Percentiles rank a stretch among this genome's conserved stretches.
Evolutionary conservation across 2,329 filamentous ascomycete genomes (phyloP).

Genomic region (Mycosphaerella sp.): DNA sequence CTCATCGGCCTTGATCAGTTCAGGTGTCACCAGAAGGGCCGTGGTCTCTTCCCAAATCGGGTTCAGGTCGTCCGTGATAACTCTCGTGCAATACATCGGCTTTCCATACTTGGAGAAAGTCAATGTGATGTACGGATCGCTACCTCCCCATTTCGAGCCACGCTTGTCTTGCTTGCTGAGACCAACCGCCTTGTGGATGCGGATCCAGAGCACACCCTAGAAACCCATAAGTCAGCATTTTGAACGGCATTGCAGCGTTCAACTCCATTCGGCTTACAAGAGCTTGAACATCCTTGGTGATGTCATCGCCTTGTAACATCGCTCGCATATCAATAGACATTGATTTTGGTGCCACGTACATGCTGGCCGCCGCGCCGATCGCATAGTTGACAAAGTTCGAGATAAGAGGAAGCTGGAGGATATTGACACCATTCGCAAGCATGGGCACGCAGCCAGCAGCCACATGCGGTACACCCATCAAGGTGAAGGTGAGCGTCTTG

Average conservation of each 20-base stretch:
- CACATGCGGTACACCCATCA: constrained; percentile 90
- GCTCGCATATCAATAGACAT: constrained; percentile 88
- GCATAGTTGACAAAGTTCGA: constrained; percentile 97
- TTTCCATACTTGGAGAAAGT: constrained; percentile 96
- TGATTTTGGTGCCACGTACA: constrained; percentile 86
- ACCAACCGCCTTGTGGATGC: constrained; percentile 79
- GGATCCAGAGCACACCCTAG: constrained; percentile 79
- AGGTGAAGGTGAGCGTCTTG: constrained; percentile 83
- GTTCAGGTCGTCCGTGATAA: constrained; percentile 91
- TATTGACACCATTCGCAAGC: constrained; percentile 83
- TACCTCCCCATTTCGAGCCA: constrained; percentile 78
- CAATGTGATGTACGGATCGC: constrained; percentile 91
- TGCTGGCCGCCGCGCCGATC: constrained; percentile 76
- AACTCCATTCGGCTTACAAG: constrained; percentile 36
- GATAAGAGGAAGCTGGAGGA: constrained; percentile 85
- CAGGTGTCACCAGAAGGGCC: constrained; percentile 77
- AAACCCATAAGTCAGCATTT: background rate
- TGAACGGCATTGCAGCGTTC: background rate
- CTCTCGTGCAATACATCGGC: constrained; percentile 93
- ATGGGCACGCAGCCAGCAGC: constrained; percentile 86
- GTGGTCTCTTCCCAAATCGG: constrained; percentile 87
- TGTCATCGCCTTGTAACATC: constrained; percentile 83
- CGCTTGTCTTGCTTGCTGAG: constrained; percentile 86
- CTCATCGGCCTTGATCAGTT: constrained; percentile 89
- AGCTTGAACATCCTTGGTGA: constrained; percentile 82